phyloP scores from a whole-genome alignment of 2,329 filamentous ascomycete genomes.

The Huntiella decipiens region DNA sequence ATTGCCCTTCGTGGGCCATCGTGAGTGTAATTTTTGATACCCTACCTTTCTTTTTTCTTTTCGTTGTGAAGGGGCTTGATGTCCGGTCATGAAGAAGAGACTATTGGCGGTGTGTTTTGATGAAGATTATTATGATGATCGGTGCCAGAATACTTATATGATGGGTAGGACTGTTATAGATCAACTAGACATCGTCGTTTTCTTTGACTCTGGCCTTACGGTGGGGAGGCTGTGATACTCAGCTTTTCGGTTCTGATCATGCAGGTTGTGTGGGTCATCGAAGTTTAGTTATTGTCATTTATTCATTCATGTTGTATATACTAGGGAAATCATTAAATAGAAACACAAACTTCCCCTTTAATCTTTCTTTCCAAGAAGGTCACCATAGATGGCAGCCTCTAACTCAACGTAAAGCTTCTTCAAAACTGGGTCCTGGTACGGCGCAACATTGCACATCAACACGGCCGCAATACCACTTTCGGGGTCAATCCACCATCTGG shows the following conservation, averaged over 20 bases:
- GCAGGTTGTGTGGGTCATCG: no score
- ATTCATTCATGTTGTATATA: no score
- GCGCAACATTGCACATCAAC: constrained; percentile 22
- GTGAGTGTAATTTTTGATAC: constrained; percentile 12
- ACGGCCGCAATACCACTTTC: constrained; percentile 22
- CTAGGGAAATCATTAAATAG: background rate
- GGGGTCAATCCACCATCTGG: constrained; percentile 24
- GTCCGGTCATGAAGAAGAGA: constrained; percentile 10
- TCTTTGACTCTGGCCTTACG: no score
- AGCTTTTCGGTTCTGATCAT: no score
- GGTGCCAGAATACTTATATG: no score
- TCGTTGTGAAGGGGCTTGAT: constrained; percentile 2
- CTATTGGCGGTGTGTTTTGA: background rate
- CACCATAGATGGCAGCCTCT: constrained; percentile 21
- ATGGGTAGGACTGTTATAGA: no score
- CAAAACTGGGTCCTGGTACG: constrained; percentile 21
- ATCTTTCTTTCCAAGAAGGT: constrained; percentile 4
- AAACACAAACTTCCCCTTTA: background rate
- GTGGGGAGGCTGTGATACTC: no score
- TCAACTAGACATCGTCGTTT: no score
- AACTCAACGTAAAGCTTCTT: constrained; percentile 22
- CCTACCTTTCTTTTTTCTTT: constrained; percentile 9
- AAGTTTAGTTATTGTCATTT: no score
- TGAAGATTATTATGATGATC: no score
- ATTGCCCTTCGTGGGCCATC: constrained; percentile 12